Evolutionary conservation across 352 stramenopile genomes (phyloP).

Genomic region (Pythium phragmiticola): DNA sequence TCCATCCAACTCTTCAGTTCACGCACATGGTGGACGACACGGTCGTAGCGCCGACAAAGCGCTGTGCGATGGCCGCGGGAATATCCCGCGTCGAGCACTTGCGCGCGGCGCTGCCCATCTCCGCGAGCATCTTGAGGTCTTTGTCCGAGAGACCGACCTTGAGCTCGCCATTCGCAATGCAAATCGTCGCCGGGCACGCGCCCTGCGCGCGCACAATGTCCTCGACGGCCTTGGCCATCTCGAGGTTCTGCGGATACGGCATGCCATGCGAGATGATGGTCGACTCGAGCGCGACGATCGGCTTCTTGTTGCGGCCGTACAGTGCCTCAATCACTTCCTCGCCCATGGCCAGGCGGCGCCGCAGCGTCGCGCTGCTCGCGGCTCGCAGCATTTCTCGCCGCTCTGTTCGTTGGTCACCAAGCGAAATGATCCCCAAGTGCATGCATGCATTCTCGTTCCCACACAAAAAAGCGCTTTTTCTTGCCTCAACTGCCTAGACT

Average conservation of each 20-base stretch:
- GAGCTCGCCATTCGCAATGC: conserved; percentile 92
- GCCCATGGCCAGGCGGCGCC: conserved; percentile 26
- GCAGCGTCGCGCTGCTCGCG: conserved; percentile 24
- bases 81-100: conserved; percentile 89
- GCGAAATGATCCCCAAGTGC: background rate
- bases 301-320: conserved; percentile 37
- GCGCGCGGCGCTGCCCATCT: conserved; percentile 57
- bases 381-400: conserved; percentile 22
- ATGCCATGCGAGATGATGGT: conserved; percentile 99
- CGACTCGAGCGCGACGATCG: conserved; percentile 95
- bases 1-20: background rate
- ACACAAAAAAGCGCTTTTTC: conserved; percentile 9
- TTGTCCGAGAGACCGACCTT: conserved; percentile 64
- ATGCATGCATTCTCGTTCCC: conserved; percentile 5
- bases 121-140: conserved; percentile 60
- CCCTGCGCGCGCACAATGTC: conserved; percentile 84
- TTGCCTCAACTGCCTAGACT: background rate
- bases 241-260: conserved; percentile 97
- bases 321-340: conserved; percentile 35
- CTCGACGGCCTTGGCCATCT: conserved; percentile 92
- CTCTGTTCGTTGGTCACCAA: too few species aligned
- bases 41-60: conserved; percentile 92
- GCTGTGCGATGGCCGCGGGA: conserved; percentile 66
- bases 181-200: conserved; percentile 95
- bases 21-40: conserved; percentile 95